These are phyloP conservation scores for Evernia prunastri DNA, from an alignment of 495 filamentous ascomycete species.

Conservation along the genomic window DNA sequence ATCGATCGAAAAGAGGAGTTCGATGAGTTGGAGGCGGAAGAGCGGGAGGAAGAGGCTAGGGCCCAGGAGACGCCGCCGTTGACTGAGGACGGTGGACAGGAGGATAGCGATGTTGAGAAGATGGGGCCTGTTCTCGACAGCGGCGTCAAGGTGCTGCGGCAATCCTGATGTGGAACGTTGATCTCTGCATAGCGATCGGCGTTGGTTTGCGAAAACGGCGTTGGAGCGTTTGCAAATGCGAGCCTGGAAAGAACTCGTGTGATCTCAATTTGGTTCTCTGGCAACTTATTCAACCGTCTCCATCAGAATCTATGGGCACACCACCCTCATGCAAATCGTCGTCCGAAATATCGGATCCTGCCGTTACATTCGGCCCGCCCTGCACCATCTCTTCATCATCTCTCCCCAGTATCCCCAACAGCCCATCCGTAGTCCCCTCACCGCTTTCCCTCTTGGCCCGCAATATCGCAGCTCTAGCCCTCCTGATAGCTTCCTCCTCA, in stretches of 20 bases:
- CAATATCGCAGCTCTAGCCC: conserved; percentile 64
- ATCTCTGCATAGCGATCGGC: not conserved
- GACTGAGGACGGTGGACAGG: conserved; percentile 28
- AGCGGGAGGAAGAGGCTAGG: conserved; percentile 58
- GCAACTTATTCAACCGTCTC: conserved; percentile 15
- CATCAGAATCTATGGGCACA: conserved; percentile 24
- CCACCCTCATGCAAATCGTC: conserved; percentile 42
- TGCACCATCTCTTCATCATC: conserved; percentile 39
- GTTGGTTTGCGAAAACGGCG: not conserved
- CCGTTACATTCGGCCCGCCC: conserved; percentile 32
- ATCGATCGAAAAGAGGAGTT: conserved; percentile 81
- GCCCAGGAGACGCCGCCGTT: conserved; percentile 29
- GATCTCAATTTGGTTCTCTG: not conserved
- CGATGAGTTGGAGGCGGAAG: conserved; percentile 69
- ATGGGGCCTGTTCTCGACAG: conserved; percentile 38
- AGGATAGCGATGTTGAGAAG: conserved; percentile 35
- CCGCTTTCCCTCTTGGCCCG: conserved; percentile 45
- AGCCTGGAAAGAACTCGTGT: not conserved
- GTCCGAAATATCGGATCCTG: conserved; percentile 29
- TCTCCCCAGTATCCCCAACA: conserved; percentile 30
- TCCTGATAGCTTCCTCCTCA: conserved; percentile 77
- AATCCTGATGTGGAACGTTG: conserved; percentile 27
- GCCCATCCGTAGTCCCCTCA: conserved; percentile 25
- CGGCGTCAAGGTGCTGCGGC: conserved; percentile 43
- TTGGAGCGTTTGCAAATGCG: not conserved